Evolutionary conservation across 257 asterid species (phyloP).

Genomic region (Ilex asprella): DNA sequence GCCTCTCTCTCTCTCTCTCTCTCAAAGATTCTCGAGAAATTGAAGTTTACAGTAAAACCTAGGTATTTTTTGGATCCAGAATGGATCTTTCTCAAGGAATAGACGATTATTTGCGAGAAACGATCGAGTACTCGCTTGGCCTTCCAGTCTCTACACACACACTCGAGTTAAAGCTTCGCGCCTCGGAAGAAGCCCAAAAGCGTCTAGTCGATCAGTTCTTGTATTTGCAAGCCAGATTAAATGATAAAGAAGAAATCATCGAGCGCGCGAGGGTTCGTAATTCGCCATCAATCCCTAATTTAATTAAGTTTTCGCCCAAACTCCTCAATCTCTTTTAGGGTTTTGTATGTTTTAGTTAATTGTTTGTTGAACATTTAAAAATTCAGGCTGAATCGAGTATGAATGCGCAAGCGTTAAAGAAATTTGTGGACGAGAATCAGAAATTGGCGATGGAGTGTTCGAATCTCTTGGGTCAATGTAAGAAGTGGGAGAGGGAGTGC

Average conservation of each 20-base stretch:
- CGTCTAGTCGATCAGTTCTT: conserved; percentile 49
- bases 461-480: conserved; percentile 57
- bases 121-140: conserved; percentile 65
- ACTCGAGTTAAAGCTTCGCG: conserved; percentile 58
- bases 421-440: conserved; percentile 91
- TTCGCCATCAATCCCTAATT: no score
- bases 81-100: conserved; percentile 81
- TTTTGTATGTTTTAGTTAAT: not conserved
- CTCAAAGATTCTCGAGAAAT: not conserved
- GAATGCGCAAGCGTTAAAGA: conserved; percentile 90
- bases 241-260: conserved; percentile 55
- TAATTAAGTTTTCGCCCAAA: not conserved
- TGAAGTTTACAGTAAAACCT: no score
- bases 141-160: conserved; percentile 56
- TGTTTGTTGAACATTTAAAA: not conserved
- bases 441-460: conserved; percentile 73
- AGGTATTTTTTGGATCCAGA: not conserved
- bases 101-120: conserved; percentile 71
- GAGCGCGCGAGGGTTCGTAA: conserved; percentile 72
- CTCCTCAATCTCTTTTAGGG: no score
- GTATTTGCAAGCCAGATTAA: conserved; percentile 54
- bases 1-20: conserved; percentile 8
- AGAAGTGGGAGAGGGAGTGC: conserved; percentile 92
- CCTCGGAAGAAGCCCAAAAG: conserved; percentile 46
- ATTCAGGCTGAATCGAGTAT: conserved; percentile 75